These are phyloP conservation scores for Acer campestre DNA, from an alignment of 345 rosid species.

Conservation along the genomic window DNA sequence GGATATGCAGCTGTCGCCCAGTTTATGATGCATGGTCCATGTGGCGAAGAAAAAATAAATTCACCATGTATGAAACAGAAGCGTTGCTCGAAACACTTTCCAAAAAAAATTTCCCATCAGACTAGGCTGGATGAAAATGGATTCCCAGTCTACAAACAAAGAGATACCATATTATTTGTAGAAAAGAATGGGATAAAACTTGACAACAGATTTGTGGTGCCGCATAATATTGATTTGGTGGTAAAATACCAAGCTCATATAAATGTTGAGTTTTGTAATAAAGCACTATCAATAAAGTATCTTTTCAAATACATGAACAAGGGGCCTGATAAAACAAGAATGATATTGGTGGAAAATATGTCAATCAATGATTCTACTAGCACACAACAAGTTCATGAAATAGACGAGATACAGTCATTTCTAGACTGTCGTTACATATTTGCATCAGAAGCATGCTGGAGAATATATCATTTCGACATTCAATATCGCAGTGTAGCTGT, in stretches of 20 bases:
- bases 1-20: neutral
- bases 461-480: neutral
- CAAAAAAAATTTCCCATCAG: neutral
- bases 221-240: neutral
- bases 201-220: neutral
- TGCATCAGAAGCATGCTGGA: neutral
- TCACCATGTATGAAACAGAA: conserved; percentile 2
- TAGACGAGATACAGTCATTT: neutral
- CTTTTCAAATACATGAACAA: conserved; percentile 9
- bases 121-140: neutral
- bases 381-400: neutral
- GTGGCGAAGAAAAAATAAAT: neutral
- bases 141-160: neutral
- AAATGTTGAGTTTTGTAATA: neutral
- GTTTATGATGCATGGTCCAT: conserved; percentile 11
- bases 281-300: neutral
- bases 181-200: neutral
- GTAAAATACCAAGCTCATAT: conserved; percentile 8
- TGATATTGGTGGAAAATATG: neutral
- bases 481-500: neutral
- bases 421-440: neutral
- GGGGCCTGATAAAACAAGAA: neutral
- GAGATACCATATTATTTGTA: neutral
- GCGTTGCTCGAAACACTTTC: neutral
- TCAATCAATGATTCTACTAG: neutral